Evolutionary conservation across 73 alveolate genomes (phyloP), one percentile per base, ranked within the genome.

Genomic region (Uronychia setigera): DNA sequence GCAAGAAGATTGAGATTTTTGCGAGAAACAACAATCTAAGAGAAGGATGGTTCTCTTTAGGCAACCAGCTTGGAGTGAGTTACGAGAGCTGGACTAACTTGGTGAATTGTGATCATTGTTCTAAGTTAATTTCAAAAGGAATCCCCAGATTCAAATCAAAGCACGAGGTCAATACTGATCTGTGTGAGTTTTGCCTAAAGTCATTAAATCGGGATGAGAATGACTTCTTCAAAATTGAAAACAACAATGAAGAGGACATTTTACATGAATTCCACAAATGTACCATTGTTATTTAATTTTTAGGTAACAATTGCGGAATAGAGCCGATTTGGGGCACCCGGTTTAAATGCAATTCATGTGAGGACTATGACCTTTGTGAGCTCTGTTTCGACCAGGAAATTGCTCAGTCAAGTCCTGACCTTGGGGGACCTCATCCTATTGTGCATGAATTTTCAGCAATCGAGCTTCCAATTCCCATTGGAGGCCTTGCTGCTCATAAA

Each of bases 261-360:
- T 77, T 94, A n/a, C 99, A 96, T 80, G 93, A 96, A 74, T 96
- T 88, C 82, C 97, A 94, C 87, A 31, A 91, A 77, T 96, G 99
- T 79, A 46, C 5, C n/a, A 19, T 46, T 19, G n/a, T 46, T 11
- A 46, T 5, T 46, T 11, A 46, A n/a, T n/a, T 46, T 19, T 19
- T 11, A 46, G 67, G 67, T 46, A 95, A 96, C 80, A 78, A 86
- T 1, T 96, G 99, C 84, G 92, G 88, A 78, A 92, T 88, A 29
- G 98, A 96, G 80, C 99, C 99, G 9, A 96, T 96, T 0, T 96
- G 98, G 97, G 99, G 98, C 29, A 59, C 91, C n/a, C 84, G 98
- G 77, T 96, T 96, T 84, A 90, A 92, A 74, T 96, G 99, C 76
- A 35, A 75, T 31, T 59, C 79, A n/a, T 96, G 99, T 60, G 98